Conservation (phyloP, 2,329 filamentous ascomycete species). For the Sarocladiaceae sp. region DNA sequence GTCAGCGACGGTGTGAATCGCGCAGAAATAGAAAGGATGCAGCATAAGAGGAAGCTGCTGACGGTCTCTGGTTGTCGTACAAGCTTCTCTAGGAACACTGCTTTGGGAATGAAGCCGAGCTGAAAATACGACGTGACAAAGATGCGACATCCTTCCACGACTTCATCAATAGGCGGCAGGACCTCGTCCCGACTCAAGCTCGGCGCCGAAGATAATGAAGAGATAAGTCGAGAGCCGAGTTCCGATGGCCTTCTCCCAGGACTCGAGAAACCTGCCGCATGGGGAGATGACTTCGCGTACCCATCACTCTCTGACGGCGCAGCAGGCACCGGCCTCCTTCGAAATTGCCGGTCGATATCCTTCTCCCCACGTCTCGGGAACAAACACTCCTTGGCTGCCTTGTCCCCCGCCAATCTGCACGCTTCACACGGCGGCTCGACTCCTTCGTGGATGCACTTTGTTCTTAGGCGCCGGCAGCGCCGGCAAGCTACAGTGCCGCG, state of each 20-base stretch:
- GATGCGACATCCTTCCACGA: constrained; percentile 23
- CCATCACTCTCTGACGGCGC: not conserved
- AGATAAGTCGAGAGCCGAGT: not conserved
- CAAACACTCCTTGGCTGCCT: constrained; percentile 14
- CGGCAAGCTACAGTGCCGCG: constrained; percentile 19
- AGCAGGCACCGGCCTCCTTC: constrained; percentile 13
- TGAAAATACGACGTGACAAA: constrained; percentile 26
- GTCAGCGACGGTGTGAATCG: constrained; percentile 24
- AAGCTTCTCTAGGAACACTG: constrained; percentile 24
- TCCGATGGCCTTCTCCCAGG: constrained; percentile 7
- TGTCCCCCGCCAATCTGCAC: constrained; percentile 14
- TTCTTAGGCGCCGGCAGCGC: constrained; percentile 20
- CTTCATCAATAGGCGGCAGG: constrained; percentile 20
- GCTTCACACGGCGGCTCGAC: constrained; percentile 17
- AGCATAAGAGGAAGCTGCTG: constrained; percentile 23
- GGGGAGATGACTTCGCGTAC: not conserved
- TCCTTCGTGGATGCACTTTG: constrained; percentile 18
- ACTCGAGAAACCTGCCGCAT: not conserved
- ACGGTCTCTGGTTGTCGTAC: constrained; percentile 15
- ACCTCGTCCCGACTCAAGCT: constrained; percentile 6
- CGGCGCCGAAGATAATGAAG: not conserved
- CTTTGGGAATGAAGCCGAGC: constrained; percentile 27
- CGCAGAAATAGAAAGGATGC: constrained; percentile 26
- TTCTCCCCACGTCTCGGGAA: constrained; percentile 19
- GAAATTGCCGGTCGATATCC: constrained; percentile 17